Base-by-base conservation (phyloP, 176 grass and related monocot species). In the Poa annua region DNA sequence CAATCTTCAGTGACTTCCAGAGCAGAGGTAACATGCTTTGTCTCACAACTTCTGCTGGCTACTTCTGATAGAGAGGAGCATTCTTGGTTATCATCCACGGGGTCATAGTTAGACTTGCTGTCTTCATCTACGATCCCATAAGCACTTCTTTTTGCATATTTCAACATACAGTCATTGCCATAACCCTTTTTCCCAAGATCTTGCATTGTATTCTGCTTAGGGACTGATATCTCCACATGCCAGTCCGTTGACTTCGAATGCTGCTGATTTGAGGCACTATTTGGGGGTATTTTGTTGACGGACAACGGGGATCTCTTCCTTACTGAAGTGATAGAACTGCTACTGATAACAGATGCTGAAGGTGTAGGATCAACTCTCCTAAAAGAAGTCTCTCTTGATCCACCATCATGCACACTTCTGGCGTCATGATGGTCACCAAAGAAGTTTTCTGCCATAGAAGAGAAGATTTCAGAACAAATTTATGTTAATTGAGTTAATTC, bases 191-290 rank as follows among this genome's bases (percentile, higher is more conserved):
- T 83, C 84, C 86, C 81, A 74, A 41, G 29, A 50, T 82, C 39
- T 48, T 86, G 75, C 22, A 85, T 82, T 74, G 60, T 68, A 63
- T 80, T 87, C 78, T 84, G 80, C 82, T 99, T 99, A 12, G 93
- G 93, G 78, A 96, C 78, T 88, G 96, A 87, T 86, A 96, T 89
- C 80, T 99, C 91, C 85, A 96, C 87, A 71, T 87, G 85, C 96
- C 96, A 96, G 81, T 90, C 91, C 65, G 67, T 89, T 49, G 83
- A 62, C 36, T 91, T 95, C 55, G 72, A 36, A 14, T 59, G 70
- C 32, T 92, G 87, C 56, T 88, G 80, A 63, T 88, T 95, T 53
- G 80, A 77, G 12, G 81, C 84, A 80, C 69, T 90, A 52, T 85
- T 90, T 75, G 66, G 78, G 53, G 85, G 75, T 71, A 80, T 22